These are phyloP conservation scores for Penicillium mononematosum DNA, from an alignment of 495 filamentous ascomycete genomes.

Conservation along the genomic window DNA sequence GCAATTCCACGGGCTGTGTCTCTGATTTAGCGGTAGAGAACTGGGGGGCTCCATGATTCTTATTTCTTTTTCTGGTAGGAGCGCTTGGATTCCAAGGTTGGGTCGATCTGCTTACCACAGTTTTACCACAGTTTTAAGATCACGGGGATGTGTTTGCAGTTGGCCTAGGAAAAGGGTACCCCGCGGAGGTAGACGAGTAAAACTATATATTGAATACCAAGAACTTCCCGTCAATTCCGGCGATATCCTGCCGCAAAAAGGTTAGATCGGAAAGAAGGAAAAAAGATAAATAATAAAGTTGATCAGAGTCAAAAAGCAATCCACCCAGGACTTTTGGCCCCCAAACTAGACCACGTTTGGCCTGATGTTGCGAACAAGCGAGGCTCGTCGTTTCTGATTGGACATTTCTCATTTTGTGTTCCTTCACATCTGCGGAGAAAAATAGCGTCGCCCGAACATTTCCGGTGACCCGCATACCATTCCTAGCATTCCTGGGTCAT, in stretches of 20 bases:
- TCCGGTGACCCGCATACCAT: not conserved
- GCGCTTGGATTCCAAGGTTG: too few relatives aligned
- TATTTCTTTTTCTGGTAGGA: not conserved
- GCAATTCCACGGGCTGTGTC: constrained; percentile 24
- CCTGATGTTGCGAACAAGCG: constrained; percentile 29
- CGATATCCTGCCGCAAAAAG: not conserved
- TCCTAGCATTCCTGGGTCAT: too few relatives aligned
- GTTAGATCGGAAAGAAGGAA: not conserved
- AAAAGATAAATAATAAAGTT: not conserved
- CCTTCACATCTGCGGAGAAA: constrained; percentile 12
- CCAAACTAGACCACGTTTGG: constrained; percentile 22
- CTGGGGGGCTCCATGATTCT: constrained; percentile 12
- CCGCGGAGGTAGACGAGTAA: not conserved
- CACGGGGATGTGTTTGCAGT: too few relatives aligned
- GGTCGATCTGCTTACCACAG: too few relatives aligned
- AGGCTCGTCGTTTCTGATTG: constrained; percentile 11
- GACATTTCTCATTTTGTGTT: not conserved
- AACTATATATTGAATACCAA: not conserved
- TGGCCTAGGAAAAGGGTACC: not conserved
- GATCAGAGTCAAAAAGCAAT: not conserved
- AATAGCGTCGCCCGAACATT: constrained; percentile 7
- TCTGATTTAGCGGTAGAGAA: constrained; percentile 14
- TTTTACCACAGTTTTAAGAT: too few relatives aligned
- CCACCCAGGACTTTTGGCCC: constrained; percentile 14
- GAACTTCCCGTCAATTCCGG: too few relatives aligned